Base-by-base conservation (phyloP, 2,329 filamentous ascomycete species). In the Alternaria gansuensis region DNA sequence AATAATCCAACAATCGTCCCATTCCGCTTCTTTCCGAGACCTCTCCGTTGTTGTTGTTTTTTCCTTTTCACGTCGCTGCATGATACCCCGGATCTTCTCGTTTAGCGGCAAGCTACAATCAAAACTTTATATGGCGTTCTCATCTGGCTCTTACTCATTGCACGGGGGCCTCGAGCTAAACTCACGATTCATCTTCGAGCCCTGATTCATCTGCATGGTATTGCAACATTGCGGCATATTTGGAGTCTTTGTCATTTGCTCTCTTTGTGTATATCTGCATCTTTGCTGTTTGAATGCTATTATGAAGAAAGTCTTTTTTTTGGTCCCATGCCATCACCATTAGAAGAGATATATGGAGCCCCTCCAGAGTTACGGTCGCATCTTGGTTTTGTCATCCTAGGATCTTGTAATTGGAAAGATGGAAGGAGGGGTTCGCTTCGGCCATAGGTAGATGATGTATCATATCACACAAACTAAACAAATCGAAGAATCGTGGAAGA, bases 31-130 rank as follows among this genome's bases (percentile, higher is more conserved):
- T 23, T 31, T 14, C 41, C 14, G 40, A 51, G n/a, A 29, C n/a
- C 31, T 51, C 33, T 36, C 4, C 4, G 3, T 36, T 24, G 10
- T 39, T 49, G 17, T 17, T 17, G 17, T 41, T 39, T 53, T 39
- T 55, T 54, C 54, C 50, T 54, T 49, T 59, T 65, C 59, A 60
- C 34, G 62, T 66, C 59, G 53, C 54, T 66, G 65, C 68, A 70
- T 69, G 68, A 70, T 70, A 70, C 66, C 66, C 66, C 57, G 63
- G 63, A 57, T 64, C 51, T 62, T 44, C 51, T 66, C 57, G 45
- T 63, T 65, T 61, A 63, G 64, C 62, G 58, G 57, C 59, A 60
- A 57, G 23, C 33, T 37, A 46, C 60, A 57, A 51, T 14, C 10
- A 23, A 57, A 44, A 40, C 39, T 59, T 48, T 34, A 8, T 39